Evolutionary conservation across 208 protist species (phyloP).

Genomic region (Trichomonas vaginalis): DNA sequence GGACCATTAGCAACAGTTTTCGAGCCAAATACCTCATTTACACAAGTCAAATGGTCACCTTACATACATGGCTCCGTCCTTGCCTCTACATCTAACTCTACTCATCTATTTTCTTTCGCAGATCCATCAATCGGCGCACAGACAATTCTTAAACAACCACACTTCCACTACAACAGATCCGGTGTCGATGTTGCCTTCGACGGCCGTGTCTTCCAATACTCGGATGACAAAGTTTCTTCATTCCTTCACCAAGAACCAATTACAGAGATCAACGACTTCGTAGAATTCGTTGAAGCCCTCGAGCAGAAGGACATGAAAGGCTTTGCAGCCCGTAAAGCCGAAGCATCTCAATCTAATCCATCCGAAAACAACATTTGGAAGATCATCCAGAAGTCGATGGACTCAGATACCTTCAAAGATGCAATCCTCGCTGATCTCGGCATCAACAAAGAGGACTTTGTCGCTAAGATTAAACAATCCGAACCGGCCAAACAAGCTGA

Average conservation of each 20-base stretch:
- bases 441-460: not conserved
- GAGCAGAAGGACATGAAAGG: not conserved
- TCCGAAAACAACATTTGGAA: not conserved
- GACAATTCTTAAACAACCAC: not conserved
- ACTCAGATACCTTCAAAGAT: not conserved
- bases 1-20: not conserved
- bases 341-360: no score
- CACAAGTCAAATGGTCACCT: not conserved
- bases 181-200: not conserved
- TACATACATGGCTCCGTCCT: not conserved
- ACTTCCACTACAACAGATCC: not conserved
- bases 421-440: not conserved
- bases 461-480: not conserved
- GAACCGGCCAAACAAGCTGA: not conserved
- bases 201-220: not conserved
- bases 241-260: constrained; percentile 11
- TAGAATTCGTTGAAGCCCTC: not conserved
- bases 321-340: not conserved
- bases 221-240: not conserved
- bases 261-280: not conserved
- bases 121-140: not conserved
- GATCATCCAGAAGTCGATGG: not conserved
- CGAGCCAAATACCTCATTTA: not conserved
- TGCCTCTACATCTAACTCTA: not conserved
- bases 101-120: not conserved